Base-by-base conservation (phyloP, 768 basidiomycete genomes). In the Leccinellum rugosiceps region DNA sequence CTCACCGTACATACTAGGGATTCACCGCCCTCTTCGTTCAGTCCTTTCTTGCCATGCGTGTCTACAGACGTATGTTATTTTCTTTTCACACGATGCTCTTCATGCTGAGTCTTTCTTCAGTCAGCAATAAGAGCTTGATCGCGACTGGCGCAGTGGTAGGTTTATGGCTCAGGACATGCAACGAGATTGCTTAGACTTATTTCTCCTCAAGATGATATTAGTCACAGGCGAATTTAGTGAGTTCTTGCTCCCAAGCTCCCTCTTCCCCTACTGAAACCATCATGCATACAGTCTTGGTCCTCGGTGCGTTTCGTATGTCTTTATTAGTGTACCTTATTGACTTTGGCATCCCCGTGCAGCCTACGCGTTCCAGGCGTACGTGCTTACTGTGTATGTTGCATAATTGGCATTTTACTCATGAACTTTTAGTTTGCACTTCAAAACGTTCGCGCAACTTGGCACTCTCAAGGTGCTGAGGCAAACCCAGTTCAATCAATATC, bases 21-120 rank as follows among this genome's bases (percentile, higher is more conserved):
- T 67, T 84, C 34, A 84, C 82, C 4, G 82, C 78, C 3, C 72
- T 77, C n/a, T 69, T 83, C 32, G 84, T 85, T 1, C 84, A 85
- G 71, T 76, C 80, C 15, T 85, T 85, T 70, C 75, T 84, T 55
- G 70, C 78, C 0, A 73, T 78, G 63, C 80, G 83, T 0, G 76
- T 85, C 1, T 84, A 80, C 75, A 75, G 74, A 49, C 65, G 80
- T 81, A 64, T 50, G 80, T 71, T 32, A n/a, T 38, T 21, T 14
- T 11, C 3, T 10, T 4, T 31, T 50, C 32, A 0, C 43, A 43
- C 15, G 9, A 4, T 31, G 25, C 21, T 10, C 13, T 11, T 17
- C 30, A 19, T 21, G 15, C 58, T 60, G 25, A 63, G 17, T 25
- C 5, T 19, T 2, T 63, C 76, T 21, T 49, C 26, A 83, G 81